These are phyloP conservation scores for Nemania serpens DNA, from an alignment of 2,329 filamentous ascomycete genomes.

Conservation along the genomic window DNA sequence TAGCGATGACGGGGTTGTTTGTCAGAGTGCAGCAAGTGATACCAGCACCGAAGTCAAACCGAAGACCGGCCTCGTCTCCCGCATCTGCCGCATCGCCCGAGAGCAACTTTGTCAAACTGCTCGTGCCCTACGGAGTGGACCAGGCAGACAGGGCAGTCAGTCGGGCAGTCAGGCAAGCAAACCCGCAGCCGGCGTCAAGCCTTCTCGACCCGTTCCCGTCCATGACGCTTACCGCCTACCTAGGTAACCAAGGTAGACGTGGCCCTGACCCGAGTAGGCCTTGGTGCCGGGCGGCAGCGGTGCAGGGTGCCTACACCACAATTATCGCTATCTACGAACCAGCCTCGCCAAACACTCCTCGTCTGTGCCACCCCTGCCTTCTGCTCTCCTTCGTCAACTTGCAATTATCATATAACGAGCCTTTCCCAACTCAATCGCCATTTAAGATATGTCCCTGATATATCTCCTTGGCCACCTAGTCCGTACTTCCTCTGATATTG, in stretches of 20 bases:
- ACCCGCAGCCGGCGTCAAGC: neutral
- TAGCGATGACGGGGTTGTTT: neutral
- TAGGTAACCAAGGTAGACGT: neutral
- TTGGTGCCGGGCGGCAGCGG: constrained; percentile 14
- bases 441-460: constrained; percentile 14
- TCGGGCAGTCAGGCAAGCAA: constrained; percentile 7
- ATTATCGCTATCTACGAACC: constrained; percentile 29
- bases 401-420: constrained; percentile 11
- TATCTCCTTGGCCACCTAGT: neutral
- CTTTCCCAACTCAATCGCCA: constrained; percentile 12
- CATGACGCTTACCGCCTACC: constrained; percentile 17
- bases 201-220: constrained; percentile 12
- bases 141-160: neutral
- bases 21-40: neutral
- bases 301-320: constrained; percentile 18
- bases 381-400: neutral
- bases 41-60: constrained; percentile 7
- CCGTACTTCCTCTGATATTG: neutral
- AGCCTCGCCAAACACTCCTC: constrained; percentile 6
- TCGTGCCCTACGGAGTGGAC: constrained; percentile 1
- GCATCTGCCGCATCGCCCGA: neutral
- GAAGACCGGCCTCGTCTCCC: neutral
- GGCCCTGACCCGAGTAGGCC: constrained; percentile 14
- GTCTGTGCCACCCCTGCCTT: neutral
- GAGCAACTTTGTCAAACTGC: constrained; percentile 11